These are phyloP conservation scores for Quercus aquifolioides DNA, from an alignment of 306 rosid genomes.

Conservation along the genomic window DNA sequence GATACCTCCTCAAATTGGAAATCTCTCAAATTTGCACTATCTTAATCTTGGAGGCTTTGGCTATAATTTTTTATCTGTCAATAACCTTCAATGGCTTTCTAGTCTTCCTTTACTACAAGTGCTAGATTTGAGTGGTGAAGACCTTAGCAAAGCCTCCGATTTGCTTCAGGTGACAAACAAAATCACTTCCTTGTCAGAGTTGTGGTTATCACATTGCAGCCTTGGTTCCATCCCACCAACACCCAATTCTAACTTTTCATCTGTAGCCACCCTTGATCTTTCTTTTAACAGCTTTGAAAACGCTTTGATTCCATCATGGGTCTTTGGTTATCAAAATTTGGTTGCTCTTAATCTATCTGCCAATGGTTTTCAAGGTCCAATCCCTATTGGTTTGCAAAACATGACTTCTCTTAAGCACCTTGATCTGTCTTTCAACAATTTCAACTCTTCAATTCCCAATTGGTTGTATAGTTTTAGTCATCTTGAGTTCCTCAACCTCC, in stretches of 20 bases:
- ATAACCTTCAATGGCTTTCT: conserved; percentile 25
- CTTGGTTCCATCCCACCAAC: background rate
- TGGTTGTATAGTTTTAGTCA: conserved; percentile 16
- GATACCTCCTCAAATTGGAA: no score
- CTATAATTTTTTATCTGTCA: background rate
- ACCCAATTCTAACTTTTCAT: background rate
- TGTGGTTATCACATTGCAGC: conserved; percentile 1
- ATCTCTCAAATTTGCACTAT: no score
- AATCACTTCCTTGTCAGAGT: conserved; percentile 13
- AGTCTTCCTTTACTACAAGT: conserved; percentile 10
- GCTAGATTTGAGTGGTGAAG: conserved; percentile 21
- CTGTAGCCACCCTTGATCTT: background rate
- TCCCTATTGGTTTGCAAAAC: conserved; percentile 15
- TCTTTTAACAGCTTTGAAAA: no score
- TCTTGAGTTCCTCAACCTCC: background rate
- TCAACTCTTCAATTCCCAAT: conserved; percentile 3
- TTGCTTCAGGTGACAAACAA: conserved; percentile 13
- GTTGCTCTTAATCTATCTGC: background rate
- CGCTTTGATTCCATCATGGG: no score
- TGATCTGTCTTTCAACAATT: background rate
- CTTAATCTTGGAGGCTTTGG: no score
- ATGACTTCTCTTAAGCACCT: conserved; percentile 1
- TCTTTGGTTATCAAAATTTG: no score
- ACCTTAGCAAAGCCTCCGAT: conserved; percentile 8
- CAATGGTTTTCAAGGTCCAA: conserved; percentile 5